These are phyloP conservation scores for Chlorella sp. DNA, from an alignment of 139 green algal species.

Conservation along the genomic window DNA sequence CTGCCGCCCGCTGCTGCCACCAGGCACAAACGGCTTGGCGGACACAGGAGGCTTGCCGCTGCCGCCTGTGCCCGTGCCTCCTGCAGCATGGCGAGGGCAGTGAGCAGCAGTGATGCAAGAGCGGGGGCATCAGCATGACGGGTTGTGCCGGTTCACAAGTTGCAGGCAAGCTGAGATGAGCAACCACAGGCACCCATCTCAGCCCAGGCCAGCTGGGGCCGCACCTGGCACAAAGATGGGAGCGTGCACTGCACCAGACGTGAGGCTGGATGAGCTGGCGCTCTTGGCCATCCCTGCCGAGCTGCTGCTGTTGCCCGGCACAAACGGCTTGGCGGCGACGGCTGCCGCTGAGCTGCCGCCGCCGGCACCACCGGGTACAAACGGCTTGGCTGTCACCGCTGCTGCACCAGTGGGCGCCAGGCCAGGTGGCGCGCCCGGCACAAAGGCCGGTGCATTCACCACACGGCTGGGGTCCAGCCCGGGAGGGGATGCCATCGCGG, in stretches of 20 bases:
- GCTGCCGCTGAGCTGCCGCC: neutral
- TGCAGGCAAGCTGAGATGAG: no score
- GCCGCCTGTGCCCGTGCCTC: neutral
- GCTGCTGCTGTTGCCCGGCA: slow-evolving; percentile 17
- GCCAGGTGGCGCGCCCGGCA: neutral
- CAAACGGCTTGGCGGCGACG: neutral
- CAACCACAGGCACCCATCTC: no score
- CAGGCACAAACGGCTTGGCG: slow-evolving; percentile 46
- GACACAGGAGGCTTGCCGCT: slow-evolving; percentile 3
- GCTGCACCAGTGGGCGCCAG: neutral
- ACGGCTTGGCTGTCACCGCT: neutral
- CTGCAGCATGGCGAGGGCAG: neutral
- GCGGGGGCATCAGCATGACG: no score
- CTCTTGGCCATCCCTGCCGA: neutral
- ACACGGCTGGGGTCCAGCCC: no score
- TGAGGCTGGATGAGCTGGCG: slow-evolving; percentile 12
- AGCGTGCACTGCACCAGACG: slow-evolving; percentile 22
- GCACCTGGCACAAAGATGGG: slow-evolving; percentile 16
- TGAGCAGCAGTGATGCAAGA: no score
- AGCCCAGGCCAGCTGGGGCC: no score
- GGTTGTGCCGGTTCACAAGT: no score
- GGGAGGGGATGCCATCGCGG: neutral
- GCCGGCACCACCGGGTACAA: neutral
- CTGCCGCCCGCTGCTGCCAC: neutral
- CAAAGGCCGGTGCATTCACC: slow-evolving; percentile 12